These are phyloP conservation scores for Globisporangium cystogenes DNA, from an alignment of 352 stramenopile genomes.

Conservation along the genomic window DNA sequence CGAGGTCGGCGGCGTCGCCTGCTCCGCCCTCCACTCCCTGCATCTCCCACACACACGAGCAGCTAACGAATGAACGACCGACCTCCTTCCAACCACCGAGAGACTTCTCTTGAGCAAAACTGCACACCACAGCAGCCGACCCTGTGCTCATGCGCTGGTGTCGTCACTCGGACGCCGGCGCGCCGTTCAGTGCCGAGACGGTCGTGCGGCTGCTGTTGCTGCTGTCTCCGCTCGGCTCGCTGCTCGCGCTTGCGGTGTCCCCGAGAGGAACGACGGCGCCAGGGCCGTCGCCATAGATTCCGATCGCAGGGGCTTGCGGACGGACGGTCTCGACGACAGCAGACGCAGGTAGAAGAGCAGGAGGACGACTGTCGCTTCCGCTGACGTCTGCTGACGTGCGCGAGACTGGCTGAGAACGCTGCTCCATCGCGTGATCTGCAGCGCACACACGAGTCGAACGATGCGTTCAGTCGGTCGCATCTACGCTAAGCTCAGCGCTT, in stretches of 20 bases:
- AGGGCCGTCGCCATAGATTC: conserved; percentile 5
- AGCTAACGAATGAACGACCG: background rate
- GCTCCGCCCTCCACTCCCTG: background rate
- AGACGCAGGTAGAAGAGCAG: background rate
- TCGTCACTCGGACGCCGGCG: background rate
- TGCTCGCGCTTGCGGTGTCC: background rate
- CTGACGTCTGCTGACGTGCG: background rate
- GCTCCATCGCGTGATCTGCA: conserved; percentile 5
- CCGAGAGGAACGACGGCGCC: conserved; percentile 3
- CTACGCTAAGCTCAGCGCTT: too few species aligned
- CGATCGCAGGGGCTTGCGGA: background rate
- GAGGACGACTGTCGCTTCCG: too few species aligned
- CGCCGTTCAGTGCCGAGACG: background rate
- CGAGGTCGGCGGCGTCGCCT: background rate
- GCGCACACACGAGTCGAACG: background rate
- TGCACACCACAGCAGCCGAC: background rate
- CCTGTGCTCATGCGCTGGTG: background rate
- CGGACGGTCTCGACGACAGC: background rate
- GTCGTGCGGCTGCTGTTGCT: background rate
- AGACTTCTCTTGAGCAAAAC: background rate
- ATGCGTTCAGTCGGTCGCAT: background rate
- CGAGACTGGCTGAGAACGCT: background rate
- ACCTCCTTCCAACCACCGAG: background rate
- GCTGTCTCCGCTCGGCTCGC: background rate
- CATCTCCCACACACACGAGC: background rate